Percentiles rank a stretch among this genome's conserved stretches.
phyloP scores from a whole-genome alignment of 345 rosid genomes.

The Corchorus olitorius region DNA sequence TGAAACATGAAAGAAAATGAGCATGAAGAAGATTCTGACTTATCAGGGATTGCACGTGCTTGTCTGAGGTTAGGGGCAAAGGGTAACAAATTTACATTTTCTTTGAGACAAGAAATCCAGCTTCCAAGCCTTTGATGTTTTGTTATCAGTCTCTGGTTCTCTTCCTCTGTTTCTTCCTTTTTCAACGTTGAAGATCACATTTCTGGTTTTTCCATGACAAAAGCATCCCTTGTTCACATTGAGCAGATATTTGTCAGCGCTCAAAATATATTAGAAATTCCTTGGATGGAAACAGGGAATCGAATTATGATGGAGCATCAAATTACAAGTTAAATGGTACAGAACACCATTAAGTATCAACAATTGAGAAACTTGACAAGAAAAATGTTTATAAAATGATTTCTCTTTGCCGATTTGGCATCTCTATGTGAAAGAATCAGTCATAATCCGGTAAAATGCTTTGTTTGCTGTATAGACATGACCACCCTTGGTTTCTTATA shows the following conservation, averaged over 20 bases:
- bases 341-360: neutral
- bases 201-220: too few relatives aligned
- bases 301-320: neutral
- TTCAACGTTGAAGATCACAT: too few relatives aligned
- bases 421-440: neutral
- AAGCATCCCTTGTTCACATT: too few relatives aligned
- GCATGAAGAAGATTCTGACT: neutral
- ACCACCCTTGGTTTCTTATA: neutral
- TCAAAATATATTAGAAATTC: neutral
- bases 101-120: too few relatives aligned
- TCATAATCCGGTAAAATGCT: neutral
- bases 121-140: too few relatives aligned
- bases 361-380: neutral
- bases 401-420: neutral
- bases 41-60: neutral
- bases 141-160: too few relatives aligned
- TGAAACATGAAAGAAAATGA: neutral
- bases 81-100: neutral
- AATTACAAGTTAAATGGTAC: neutral
- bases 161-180: too few relatives aligned
- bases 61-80: neutral
- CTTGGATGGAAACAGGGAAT: neutral
- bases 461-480: neutral
- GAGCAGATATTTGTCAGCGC: neutral
- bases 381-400: too few relatives aligned